Percentiles rank a stretch among this genome's conserved stretches.
phyloP scores from a whole-genome alignment of 176 grass and related monocot species.

The Alloteropsis semialata region DNA sequence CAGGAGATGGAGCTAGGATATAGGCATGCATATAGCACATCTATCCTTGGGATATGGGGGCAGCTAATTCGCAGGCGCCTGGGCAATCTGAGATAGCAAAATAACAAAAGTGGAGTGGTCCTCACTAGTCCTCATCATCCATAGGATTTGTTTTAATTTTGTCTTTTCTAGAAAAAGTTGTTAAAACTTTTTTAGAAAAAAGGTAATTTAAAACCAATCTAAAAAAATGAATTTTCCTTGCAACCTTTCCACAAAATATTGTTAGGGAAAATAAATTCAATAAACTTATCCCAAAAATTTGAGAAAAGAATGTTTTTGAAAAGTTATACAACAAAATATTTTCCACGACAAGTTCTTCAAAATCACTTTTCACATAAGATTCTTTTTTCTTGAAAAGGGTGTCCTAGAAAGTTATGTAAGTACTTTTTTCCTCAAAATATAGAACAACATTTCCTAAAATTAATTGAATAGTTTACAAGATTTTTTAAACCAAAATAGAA shows the following conservation, averaged over 20 bases:
- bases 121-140: not conserved
- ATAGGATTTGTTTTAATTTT: not conserved
- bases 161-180: not conserved
- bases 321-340: too few species aligned
- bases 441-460: too few species aligned
- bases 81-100: not conserved
- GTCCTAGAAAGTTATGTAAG: not conserved
- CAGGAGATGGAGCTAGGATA: too few species aligned
- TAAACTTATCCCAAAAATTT: too few species aligned
- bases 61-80: not conserved
- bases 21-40: too few species aligned
- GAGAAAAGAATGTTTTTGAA: too few species aligned
- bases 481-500: not conserved
- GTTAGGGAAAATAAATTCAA: too few species aligned
- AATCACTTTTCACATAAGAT: not conserved
- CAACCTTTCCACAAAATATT: not conserved
- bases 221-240: not conserved
- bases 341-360: not conserved
- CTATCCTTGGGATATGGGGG: not conserved
- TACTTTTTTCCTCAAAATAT: too few species aligned
- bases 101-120: not conserved
- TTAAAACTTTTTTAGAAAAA: too few species aligned
- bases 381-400: not conserved
- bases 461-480: not conserved
- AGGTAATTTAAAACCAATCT: not conserved